Percentiles rank a stretch among this genome's conserved stretches.
These are phyloP conservation scores for Hirsutella rhossiliensis DNA, from an alignment of 2,329 filamentous ascomycete genomes.

Conservation along the genomic window DNA sequence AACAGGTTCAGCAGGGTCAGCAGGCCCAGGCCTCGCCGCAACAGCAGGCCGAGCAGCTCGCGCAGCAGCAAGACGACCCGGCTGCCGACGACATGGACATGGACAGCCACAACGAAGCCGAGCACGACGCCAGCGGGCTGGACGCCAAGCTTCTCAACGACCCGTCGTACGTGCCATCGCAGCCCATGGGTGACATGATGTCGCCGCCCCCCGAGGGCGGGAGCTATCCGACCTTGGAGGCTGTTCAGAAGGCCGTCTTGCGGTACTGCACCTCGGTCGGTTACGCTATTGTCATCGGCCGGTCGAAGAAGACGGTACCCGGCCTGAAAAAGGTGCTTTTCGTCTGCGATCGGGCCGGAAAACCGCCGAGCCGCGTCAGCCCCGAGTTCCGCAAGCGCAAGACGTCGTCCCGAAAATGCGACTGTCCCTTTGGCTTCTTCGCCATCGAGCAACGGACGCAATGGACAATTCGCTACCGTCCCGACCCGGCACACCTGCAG, in stretches of 20 bases:
- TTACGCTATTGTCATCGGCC: constrained; percentile 56
- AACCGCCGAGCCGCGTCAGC: constrained; percentile 48
- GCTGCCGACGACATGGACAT: constrained; percentile 40
- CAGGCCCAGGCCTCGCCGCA: constrained; percentile 17
- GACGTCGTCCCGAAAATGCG: constrained; percentile 57
- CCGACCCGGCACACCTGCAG: constrained; percentile 41
- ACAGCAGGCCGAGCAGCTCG: constrained; percentile 20
- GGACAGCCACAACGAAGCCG: constrained; percentile 35
- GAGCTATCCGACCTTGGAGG: constrained; percentile 51
- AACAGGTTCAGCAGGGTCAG: constrained; percentile 20
- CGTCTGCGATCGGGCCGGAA: constrained; percentile 54
- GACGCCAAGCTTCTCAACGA: constrained; percentile 37
- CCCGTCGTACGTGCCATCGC: constrained; percentile 36
- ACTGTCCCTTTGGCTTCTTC: constrained; percentile 59
- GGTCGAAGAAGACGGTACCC: constrained; percentile 56
- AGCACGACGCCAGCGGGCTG: constrained; percentile 29
- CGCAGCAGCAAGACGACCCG: constrained; percentile 28
- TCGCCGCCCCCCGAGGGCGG: constrained; percentile 52
- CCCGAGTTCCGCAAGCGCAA: constrained; percentile 53
- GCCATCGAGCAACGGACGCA: constrained; percentile 56
- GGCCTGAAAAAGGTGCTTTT: constrained; percentile 57
- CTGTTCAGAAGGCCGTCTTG: constrained; percentile 51
- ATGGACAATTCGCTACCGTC: constrained; percentile 54
- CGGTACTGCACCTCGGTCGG: constrained; percentile 55
- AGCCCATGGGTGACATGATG: constrained; percentile 48